These are phyloP conservation scores for Colletotrichum spinosum DNA, from an alignment of 2,329 filamentous ascomycete species.

Conservation along the genomic window DNA sequence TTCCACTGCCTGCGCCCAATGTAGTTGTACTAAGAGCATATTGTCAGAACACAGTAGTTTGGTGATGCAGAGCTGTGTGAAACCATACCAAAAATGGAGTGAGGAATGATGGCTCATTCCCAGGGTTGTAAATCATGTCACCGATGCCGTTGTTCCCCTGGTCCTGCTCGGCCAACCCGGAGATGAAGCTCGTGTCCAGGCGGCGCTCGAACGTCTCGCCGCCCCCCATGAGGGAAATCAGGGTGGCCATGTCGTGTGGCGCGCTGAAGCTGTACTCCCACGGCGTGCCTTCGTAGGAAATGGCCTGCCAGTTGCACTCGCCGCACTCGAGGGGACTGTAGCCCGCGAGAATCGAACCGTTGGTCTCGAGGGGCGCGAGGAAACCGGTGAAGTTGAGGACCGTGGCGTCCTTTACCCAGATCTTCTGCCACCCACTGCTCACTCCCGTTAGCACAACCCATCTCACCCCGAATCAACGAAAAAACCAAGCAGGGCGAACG, in stretches of 20 bases:
- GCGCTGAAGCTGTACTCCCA: constrained; percentile 68
- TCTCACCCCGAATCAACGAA: too few species aligned
- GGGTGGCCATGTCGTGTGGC: constrained; percentile 66
- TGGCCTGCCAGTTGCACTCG: constrained; percentile 66
- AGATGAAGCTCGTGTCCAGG: constrained; percentile 51
- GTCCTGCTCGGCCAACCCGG: constrained; percentile 59
- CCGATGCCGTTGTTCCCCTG: constrained; percentile 56
- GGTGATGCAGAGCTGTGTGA: too few species aligned
- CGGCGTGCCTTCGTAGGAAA: constrained; percentile 61
- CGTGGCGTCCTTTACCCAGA: constrained; percentile 64
- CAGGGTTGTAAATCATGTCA: constrained; percentile 62
- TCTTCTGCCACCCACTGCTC: constrained; percentile 66
- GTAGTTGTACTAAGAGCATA: constrained; percentile 59
- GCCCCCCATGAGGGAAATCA: constrained; percentile 66
- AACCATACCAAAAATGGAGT: constrained; percentile 58
- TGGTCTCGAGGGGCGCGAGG: constrained; percentile 62
- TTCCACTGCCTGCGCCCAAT: constrained; percentile 60
- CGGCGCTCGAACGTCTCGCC: constrained; percentile 60
- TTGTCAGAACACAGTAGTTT: too few species aligned
- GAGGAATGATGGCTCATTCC: constrained; percentile 68
- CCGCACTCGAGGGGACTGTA: constrained; percentile 64
- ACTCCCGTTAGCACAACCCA: neutral
- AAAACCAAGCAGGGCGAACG: neutral
- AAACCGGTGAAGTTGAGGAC: constrained; percentile 65
- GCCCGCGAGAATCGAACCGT: constrained; percentile 53